Evolutionary conservation across 2,329 filamentous ascomycete species (phyloP).

Genomic region (Alternaria dauci): DNA sequence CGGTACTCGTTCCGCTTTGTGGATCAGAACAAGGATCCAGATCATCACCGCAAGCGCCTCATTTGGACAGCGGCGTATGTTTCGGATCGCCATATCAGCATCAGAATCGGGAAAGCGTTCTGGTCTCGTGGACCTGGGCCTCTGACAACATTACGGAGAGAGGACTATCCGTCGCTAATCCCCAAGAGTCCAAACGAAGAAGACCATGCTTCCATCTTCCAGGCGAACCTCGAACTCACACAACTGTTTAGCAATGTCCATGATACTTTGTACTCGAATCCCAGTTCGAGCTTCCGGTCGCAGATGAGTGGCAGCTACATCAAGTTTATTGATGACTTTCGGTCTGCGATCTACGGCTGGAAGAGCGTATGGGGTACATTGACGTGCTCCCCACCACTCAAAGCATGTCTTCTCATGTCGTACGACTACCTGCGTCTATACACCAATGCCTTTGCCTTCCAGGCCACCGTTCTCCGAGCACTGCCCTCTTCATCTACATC

Average conservation of each 20-base stretch:
- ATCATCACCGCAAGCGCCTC: conserved; percentile 69
- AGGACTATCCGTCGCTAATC: conserved; percentile 73
- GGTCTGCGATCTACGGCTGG: conserved; percentile 73
- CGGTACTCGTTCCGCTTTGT: conserved; percentile 71
- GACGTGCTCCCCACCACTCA: conserved; percentile 71
- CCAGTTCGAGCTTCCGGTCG: conserved; percentile 72
- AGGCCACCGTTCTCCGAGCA: conserved; percentile 67
- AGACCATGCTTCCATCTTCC: conserved; percentile 73
- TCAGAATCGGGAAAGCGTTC: conserved; percentile 75
- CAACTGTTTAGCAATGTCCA: conserved; percentile 78
- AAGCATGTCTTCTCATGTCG: conserved; percentile 72
- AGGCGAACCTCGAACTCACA: conserved; percentile 74
- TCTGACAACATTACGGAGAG: conserved; percentile 68
- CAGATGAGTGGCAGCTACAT: conserved; percentile 77
- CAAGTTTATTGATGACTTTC: conserved; percentile 78
- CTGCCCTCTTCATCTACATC: conserved; percentile 42
- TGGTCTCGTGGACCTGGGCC: conserved; percentile 77
- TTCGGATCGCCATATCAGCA: conserved; percentile 64
- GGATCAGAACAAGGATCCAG: conserved; percentile 65
- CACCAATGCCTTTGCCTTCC: conserved; percentile 78
- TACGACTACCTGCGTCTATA: conserved; percentile 78
- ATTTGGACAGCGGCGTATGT: conserved; percentile 68
- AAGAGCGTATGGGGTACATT: conserved; percentile 74
- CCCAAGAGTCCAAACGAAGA: conserved; percentile 67
- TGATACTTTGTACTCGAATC: conserved; percentile 76